A percentile compares a stretch with the other conserved stretches of the same genome.
These are phyloP conservation scores for Eryngium alpinum DNA, from an alignment of 140 eudicot genomes.

Conservation along the genomic window DNA sequence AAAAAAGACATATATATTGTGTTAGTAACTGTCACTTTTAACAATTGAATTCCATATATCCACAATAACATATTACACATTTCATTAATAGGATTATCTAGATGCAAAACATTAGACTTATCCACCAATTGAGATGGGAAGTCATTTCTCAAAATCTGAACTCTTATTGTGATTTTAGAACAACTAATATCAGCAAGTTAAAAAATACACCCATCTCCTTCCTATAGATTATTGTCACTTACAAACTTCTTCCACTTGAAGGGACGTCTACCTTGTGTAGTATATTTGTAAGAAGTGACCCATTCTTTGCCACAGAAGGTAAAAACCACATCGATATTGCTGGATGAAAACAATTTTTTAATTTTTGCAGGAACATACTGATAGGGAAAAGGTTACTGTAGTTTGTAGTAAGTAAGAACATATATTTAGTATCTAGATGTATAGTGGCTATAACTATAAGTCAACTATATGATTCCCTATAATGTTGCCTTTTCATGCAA, in stretches of 20 bases:
- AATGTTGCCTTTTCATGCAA: neutral
- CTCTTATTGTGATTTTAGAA: conserved; percentile 15
- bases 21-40: no score
- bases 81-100: neutral
- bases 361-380: conserved; percentile 24
- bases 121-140: conserved; percentile 30
- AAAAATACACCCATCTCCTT: conserved; percentile 43
- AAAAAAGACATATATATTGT: no score
- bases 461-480: neutral
- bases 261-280: conserved; percentile 14
- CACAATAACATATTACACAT: neutral
- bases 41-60: no score
- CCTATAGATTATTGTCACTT: conserved; percentile 33
- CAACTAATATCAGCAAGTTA: conserved; percentile 25
- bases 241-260: conserved; percentile 39
- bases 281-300: conserved; percentile 18
- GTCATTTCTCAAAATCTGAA: conserved; percentile 36
- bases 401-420: no score
- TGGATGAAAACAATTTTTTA: conserved; percentile 24
- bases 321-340: conserved; percentile 31
- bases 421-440: neutral
- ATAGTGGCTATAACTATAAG: neutral
- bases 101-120: neutral
- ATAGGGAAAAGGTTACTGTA: neutral
- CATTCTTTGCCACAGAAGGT: conserved; percentile 34